Conservation (phyloP, 2,329 filamentous ascomycete species). For the Neofusicoccum sp. region DNA sequence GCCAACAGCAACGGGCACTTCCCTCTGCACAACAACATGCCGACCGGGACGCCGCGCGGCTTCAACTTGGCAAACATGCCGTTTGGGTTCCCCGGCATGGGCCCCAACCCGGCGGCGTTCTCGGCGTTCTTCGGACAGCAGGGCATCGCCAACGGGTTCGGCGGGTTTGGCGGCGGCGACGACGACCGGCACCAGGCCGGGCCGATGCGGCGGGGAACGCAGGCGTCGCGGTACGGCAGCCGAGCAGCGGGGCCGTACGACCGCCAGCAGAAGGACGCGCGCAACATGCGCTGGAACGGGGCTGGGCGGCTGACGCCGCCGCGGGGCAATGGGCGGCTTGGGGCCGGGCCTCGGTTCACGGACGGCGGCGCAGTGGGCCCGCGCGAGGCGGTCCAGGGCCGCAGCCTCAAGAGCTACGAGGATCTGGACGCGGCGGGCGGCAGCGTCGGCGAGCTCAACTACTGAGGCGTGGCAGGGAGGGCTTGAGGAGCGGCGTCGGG, state of each 20-base stretch:
- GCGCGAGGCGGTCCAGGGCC: conserved; percentile 85
- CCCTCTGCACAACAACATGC: conserved; percentile 73
- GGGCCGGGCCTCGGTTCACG: conserved; percentile 65
- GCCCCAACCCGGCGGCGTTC: conserved; percentile 34
- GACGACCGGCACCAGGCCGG: conserved; percentile 41
- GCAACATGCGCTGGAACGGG: conserved; percentile 48
- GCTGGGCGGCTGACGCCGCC: conserved; percentile 49
- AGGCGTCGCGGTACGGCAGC: conserved; percentile 34
- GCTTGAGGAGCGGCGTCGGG: background rate
- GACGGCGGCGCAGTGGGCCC: conserved; percentile 79
- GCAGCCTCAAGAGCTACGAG: conserved; percentile 95
- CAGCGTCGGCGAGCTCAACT: conserved; percentile 84
- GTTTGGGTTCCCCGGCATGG: conserved; percentile 58
- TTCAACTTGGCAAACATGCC: conserved; percentile 80
- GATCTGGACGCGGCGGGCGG: conserved; percentile 77
- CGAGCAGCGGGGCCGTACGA: conserved; percentile 40
- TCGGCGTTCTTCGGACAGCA: conserved; percentile 50
- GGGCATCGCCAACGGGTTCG: conserved; percentile 48
- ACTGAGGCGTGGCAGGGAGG: conserved; percentile 51
- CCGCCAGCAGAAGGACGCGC: conserved; percentile 37
- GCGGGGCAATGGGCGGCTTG: conserved; percentile 42
- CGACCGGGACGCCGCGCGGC: conserved; percentile 81
- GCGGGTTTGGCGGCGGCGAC: conserved; percentile 53
- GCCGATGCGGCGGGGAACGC: conserved; percentile 42
- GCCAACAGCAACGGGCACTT: conserved; percentile 96